Conservation (phyloP, 139 green algal genomes). For the Limnomonas spitsbergensis region DNA sequence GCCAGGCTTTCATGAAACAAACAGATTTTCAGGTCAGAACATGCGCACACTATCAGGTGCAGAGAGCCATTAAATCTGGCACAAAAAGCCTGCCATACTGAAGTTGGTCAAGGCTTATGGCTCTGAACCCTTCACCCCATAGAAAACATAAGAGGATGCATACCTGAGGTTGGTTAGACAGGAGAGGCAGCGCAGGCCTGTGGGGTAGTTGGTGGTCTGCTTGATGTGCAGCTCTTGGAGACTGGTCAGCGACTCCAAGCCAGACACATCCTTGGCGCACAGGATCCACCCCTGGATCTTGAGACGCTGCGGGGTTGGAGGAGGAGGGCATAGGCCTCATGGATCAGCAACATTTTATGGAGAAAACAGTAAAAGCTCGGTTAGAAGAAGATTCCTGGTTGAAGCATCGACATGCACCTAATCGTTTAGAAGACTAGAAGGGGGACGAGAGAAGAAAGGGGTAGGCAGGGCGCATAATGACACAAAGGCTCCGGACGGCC, state of each 20-base stretch:
- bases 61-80: too few relatives aligned
- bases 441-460: too few relatives aligned
- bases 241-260: slow-evolving; percentile 1
- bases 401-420: too few relatives aligned
- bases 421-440: too few relatives aligned
- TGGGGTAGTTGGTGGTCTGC: slow-evolving; percentile 7
- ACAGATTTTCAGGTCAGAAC: background rate
- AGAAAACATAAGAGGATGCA: slow-evolving; percentile 7
- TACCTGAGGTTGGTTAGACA: slow-evolving; percentile 6
- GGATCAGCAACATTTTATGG: slow-evolving; percentile 1
- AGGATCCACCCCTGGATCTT: slow-evolving; percentile 4
- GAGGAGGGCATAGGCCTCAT: background rate
- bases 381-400: too few relatives aligned
- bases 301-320: background rate
- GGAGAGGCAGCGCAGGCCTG: slow-evolving; percentile 10
- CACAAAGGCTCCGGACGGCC: too few relatives aligned
- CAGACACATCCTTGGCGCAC: background rate
- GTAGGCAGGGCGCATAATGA: too few relatives aligned
- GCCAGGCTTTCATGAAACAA: too few relatives aligned
- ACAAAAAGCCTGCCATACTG: too few relatives aligned
- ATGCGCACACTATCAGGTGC: background rate
- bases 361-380: too few relatives aligned
- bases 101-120: too few relatives aligned
- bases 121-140: too few relatives aligned
- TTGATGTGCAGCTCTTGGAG: slow-evolving; percentile 13